Evolutionary conservation across 257 asterid species (phyloP), one percentile per base, ranked within the genome.

Genomic region (Mentha longifolia): DNA sequence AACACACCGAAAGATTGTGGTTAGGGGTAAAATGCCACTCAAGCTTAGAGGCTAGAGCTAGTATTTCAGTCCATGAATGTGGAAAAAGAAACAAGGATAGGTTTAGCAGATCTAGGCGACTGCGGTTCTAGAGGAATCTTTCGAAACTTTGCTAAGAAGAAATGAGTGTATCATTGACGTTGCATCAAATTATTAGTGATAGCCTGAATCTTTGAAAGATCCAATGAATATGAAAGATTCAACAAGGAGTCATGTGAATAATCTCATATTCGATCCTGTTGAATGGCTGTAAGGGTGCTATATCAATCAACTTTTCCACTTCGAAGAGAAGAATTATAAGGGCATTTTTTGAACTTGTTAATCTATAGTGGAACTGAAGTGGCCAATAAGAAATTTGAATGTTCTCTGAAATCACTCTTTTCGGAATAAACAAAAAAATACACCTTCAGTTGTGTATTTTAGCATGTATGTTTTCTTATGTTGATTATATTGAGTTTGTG

Each of bases 391-490:
- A 16, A 37, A 49, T 8, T 58, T 33, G 46, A 42, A 14, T 7
- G 14, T 47, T 61, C 39, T 31, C 52, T 72, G 15, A 59, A 41
- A 12, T 49, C 7, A 45, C 37, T 56, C 51, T 16, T 46, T 25
- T 6, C 1, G 2, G n/a, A 0, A 9, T 47, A 17, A 22, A 59
- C 12, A n/a, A 0, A 8, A 57, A 47, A 47, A 37, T 39, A 30
- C 1, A 11, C 46, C 17, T 49, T 37, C 8, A 10, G 30, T 37
- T 46, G 4, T 54, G 37, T 28, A 1, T 28, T 28, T 37, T 35
- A 10, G 17, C n/a, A 58, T 41, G 41, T 22, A 10, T 41, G 45
- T 37, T 51, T 33, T 71, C 56, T 19, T 30, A 42, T 72, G 72
- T n/a, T n/a, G 31, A 5, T 72, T 51, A 35, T 59, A 13, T 42